Conservation (phyloP, 1,284 basidiomycete species). For the Phlebopus sp. region DNA sequence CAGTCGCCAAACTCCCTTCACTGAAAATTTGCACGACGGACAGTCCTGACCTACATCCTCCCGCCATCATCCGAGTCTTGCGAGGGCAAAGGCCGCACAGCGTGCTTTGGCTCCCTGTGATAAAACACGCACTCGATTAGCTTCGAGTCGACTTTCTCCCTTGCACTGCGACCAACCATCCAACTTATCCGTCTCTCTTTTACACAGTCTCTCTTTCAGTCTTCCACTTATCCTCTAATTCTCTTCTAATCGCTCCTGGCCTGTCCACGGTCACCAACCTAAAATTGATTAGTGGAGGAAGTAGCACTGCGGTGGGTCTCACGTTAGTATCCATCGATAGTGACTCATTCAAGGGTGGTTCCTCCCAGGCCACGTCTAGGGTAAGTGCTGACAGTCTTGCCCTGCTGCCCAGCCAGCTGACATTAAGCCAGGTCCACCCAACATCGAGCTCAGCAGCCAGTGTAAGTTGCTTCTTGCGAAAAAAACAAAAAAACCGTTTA, state of each 20-base stretch:
- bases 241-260: conserved; percentile 21
- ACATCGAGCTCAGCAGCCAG: conserved; percentile 2
- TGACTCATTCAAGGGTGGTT: conserved; percentile 6
- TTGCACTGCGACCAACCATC: conserved; percentile 23
- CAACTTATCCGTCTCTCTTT: conserved; percentile 50
- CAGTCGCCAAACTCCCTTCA: conserved; percentile 32
- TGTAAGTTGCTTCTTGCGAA: conserved; percentile 22
- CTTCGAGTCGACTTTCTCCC: conserved; percentile 41
- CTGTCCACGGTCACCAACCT: conserved; percentile 1
- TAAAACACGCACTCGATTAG: conserved; percentile 43
- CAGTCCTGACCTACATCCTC: conserved; percentile 28
- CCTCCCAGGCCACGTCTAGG: conserved; percentile 5
- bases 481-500: too few species aligned
- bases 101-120: conserved; percentile 23
- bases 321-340: neutral
- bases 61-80: conserved; percentile 21
- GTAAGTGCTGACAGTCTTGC: conserved; percentile 16
- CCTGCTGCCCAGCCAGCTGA: neutral
- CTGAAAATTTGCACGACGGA: conserved; percentile 44
- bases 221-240: conserved; percentile 14
- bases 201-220: conserved; percentile 29
- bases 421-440: neutral
- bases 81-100: conserved; percentile 26
- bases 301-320: conserved; percentile 21
- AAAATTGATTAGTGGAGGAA: conserved; percentile 4